Evolutionary conservation across 75 land plant genomes (phyloP), one percentile per base, ranked within the genome.

Genomic region (Pinus taeda): DNA sequence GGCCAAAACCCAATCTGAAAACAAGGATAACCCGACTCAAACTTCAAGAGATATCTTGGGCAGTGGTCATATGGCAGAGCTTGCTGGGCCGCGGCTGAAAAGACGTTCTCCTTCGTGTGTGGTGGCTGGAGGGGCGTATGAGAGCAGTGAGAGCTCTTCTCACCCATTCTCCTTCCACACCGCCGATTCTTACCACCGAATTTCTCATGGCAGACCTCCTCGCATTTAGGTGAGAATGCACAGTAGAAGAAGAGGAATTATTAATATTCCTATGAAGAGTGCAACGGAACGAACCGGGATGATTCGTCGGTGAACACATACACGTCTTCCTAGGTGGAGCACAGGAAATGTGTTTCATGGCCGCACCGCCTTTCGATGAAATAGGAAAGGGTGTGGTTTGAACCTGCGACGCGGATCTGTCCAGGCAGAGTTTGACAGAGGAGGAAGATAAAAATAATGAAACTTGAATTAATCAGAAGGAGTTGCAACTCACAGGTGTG

Each of bases 101-200:
- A 6, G 39, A 30, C 1, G 33, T 30, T 29, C 81, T 49, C 53
- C 84, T 71, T 11, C 84, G 61, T 60, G 67, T 45, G 64, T 83
- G 84, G 60, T 83, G 84, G 1, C 66, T 74, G 4, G 84, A 83
- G 0, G 84, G 84, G 0, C 84, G 84, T 29, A 83, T 83, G 66
- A 83, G 66, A 15, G 84, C 74, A 22, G 77, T 57, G 14, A 83
- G 76, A 0, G 74, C 78, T 39, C 53, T 64, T 55, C 49, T 77
- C 18, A 77, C 55, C 74, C 60, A 66, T 39, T 77, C 74, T 37
- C 78, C 77, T 66, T 77, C 78, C 74, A 77, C 78, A 24, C 57
- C 13, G 24, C 78, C 74, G 36, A 77, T 64, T 24, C 74, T 64
- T 14, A 64, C 74, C n/a, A 77, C 3, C 6, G 78, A 77, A 17